Percentiles rank a stretch among this genome's conserved stretches.
These are phyloP conservation scores for Prunus mongolica DNA, from an alignment of 306 rosid species.

Conservation along the genomic window DNA sequence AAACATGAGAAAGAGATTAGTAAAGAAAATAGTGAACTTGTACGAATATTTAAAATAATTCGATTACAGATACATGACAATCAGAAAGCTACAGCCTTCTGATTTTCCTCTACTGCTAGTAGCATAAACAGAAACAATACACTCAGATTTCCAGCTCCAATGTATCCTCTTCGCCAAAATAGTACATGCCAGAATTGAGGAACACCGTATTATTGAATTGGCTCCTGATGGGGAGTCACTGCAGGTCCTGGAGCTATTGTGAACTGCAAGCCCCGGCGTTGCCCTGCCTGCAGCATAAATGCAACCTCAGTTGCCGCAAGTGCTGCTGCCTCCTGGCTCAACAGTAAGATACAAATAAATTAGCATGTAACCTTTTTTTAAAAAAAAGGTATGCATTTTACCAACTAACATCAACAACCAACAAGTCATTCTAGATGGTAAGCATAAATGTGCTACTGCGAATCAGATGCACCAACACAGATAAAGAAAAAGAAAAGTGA, in stretches of 20 bases:
- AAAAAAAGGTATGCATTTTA: neutral
- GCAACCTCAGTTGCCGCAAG: slow-evolving; percentile 38
- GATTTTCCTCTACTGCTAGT: slow-evolving; percentile 15
- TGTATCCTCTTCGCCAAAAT: neutral
- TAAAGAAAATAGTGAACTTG: neutral
- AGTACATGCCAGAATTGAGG: neutral
- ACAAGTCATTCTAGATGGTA: too few species aligned
- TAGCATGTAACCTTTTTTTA: neutral
- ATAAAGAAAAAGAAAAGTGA: neutral
- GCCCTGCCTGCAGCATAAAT: slow-evolving; percentile 46
- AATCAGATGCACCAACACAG: slow-evolving; percentile 5
- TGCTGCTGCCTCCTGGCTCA: slow-evolving; percentile 44
- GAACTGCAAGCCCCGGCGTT: slow-evolving; percentile 36
- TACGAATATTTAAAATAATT: neutral
- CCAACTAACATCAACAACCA: too few species aligned
- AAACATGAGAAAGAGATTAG: neutral
- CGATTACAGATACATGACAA: slow-evolving; percentile 12
- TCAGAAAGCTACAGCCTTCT: slow-evolving; percentile 11
- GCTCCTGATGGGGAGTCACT: slow-evolving; percentile 29
- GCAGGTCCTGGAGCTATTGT: slow-evolving; percentile 40
- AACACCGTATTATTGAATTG: slow-evolving; percentile 24
- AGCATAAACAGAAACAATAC: slow-evolving; percentile 8
- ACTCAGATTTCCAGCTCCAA: slow-evolving; percentile 14
- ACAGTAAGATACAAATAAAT: slow-evolving; percentile 12
- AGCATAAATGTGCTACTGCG: neutral